These are phyloP conservation scores for Penicillium sp. DNA, from an alignment of 2,329 filamentous ascomycete species.

Conservation along the genomic window DNA sequence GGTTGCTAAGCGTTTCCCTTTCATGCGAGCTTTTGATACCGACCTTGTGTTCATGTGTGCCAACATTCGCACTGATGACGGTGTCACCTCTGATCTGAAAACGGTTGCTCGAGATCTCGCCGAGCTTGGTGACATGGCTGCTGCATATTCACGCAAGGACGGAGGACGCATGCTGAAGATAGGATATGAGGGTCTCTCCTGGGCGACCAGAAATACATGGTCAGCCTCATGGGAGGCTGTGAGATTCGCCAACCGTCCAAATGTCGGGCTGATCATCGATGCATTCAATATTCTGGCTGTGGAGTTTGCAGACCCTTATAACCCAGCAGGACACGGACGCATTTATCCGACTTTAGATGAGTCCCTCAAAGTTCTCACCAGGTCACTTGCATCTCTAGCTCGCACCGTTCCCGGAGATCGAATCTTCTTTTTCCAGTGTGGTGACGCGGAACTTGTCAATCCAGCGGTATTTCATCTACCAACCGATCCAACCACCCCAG, in stretches of 20 bases:
- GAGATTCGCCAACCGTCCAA: slow-evolving; percentile 39
- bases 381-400: slow-evolving; percentile 35
- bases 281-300: slow-evolving; percentile 43
- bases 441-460: slow-evolving; percentile 40
- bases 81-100: slow-evolving; percentile 40
- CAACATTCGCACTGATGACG: slow-evolving; percentile 39
- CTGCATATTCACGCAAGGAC: slow-evolving; percentile 34
- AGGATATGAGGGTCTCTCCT: slow-evolving; percentile 43
- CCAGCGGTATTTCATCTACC: slow-evolving; percentile 32
- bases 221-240: slow-evolving; percentile 42
- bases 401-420: slow-evolving; percentile 38
- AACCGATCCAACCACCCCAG: slow-evolving; percentile 30
- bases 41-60: slow-evolving; percentile 46
- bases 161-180: slow-evolving; percentile 39
- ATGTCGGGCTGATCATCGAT: slow-evolving; percentile 43
- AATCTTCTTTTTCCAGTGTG: slow-evolving; percentile 44
- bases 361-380: slow-evolving; percentile 34
- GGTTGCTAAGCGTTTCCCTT: slow-evolving; percentile 43
- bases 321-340: slow-evolving; percentile 38
- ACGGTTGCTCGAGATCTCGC: slow-evolving; percentile 40
- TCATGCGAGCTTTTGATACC: slow-evolving; percentile 45
- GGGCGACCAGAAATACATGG: slow-evolving; percentile 44
- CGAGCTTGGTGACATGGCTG: slow-evolving; percentile 42
- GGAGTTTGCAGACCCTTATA: slow-evolving; percentile 42
- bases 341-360: slow-evolving; percentile 36